Percentiles rank a stretch among this genome's conserved stretches.
Evolutionary conservation across 2,329 filamentous ascomycete species (phyloP).

Genomic region (Pseudogymnoascus sp.): DNA sequence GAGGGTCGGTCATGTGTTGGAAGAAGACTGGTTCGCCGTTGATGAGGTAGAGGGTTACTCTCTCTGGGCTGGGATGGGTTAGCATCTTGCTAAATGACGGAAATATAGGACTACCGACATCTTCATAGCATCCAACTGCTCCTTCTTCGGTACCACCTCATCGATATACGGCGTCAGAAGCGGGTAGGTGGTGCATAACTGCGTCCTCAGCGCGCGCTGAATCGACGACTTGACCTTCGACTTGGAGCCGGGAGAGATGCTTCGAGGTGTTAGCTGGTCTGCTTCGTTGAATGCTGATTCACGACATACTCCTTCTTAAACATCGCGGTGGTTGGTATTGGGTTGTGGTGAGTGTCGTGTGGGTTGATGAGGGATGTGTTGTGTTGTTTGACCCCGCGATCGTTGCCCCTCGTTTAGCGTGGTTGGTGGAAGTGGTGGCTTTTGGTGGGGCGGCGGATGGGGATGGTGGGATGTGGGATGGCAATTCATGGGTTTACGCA

Average conservation of each 20-base stretch:
- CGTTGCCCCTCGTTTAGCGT: constrained; percentile 8
- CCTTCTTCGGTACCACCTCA: constrained; percentile 90
- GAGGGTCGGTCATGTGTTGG: constrained; percentile 64
- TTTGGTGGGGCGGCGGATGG: background rate
- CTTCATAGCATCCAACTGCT: constrained; percentile 82
- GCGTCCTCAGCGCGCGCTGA: constrained; percentile 76
- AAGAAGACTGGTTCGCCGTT: constrained; percentile 77
- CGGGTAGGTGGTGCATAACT: constrained; percentile 77
- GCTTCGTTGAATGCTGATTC: constrained; percentile 11
- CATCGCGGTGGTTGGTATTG: constrained; percentile 47
- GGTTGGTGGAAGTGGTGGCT: background rate
- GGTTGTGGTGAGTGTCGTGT: background rate
- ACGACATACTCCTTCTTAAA: constrained; percentile 77
- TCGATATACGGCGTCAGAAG: constrained; percentile 82
- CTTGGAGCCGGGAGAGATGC: constrained; percentile 69
- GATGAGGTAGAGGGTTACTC: constrained; percentile 80
- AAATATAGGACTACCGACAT: constrained; percentile 41
- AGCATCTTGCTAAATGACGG: constrained; percentile 3
- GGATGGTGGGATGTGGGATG: background rate
- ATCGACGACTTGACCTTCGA: constrained; percentile 97
- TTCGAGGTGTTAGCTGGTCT: constrained; percentile 32
- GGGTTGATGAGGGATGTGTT: constrained; percentile 21
- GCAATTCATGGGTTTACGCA: background rate
- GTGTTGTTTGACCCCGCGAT: constrained; percentile 9
- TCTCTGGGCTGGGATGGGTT: constrained; percentile 55